Evolutionary conservation across 1,284 basidiomycete species (phyloP).

Genomic region (Puccinia triticina): DNA sequence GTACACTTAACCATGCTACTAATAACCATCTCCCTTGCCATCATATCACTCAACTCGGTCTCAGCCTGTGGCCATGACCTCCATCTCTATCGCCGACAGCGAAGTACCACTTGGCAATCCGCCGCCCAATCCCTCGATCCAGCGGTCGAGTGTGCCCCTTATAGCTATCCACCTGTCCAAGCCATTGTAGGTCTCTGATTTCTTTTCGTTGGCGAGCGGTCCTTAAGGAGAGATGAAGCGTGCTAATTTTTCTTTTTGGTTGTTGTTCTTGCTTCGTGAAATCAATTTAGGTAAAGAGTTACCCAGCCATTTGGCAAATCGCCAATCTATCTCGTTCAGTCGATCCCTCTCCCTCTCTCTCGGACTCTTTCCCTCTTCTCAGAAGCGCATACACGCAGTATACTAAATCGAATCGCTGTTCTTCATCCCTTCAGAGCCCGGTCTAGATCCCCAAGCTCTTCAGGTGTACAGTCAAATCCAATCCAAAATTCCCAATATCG

Average conservation of each 20-base stretch:
- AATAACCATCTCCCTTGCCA: background rate
- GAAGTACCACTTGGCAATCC: conserved; percentile 23
- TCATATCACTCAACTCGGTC: background rate
- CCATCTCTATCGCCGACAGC: conserved; percentile 41
- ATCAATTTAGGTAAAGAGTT: conserved; percentile 39
- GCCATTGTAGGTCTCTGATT: conserved; percentile 11
- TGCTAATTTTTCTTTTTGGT: background rate
- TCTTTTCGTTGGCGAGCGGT: background rate
- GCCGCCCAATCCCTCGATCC: conserved; percentile 20
- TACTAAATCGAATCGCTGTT: background rate
- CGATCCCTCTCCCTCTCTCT: background rate
- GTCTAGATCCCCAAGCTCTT: conserved; percentile 44
- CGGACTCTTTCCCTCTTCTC: background rate
- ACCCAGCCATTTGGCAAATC: conserved; percentile 49
- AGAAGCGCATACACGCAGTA: conserved; percentile 16
- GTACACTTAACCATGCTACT: too few relatives aligned
- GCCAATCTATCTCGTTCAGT: conserved; percentile 45
- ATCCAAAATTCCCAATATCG: conserved; percentile 55
- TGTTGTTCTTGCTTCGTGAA: background rate
- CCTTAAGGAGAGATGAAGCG: background rate
- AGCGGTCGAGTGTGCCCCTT: conserved; percentile 34
- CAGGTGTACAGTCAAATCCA: conserved; percentile 26
- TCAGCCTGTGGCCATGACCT: conserved; percentile 29
- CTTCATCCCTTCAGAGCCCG: conserved; percentile 30
- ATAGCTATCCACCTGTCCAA: conserved; percentile 45